Conservation (phyloP, 176 grass and related monocot species). For the Cenchrus americanus region DNA sequence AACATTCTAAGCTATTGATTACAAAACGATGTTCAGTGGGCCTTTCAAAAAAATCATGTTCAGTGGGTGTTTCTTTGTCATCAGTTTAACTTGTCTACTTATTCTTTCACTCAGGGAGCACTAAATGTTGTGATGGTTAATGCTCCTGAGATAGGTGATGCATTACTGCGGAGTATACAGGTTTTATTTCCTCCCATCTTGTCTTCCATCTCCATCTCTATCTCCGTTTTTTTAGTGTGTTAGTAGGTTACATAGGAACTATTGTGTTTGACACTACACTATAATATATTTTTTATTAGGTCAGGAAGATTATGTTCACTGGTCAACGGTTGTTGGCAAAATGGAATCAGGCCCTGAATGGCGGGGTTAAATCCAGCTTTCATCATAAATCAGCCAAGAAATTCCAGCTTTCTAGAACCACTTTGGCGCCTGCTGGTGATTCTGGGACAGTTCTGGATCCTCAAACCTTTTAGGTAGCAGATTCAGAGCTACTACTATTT, state of each 20-base stretch:
- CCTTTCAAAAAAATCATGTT: not conserved
- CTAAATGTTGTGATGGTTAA: conserved; percentile 94
- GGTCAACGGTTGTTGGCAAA: conserved; percentile 97
- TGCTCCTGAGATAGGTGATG: conserved; percentile 86
- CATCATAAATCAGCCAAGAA: not conserved
- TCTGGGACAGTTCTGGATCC: not conserved
- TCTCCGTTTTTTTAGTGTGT: not conserved
- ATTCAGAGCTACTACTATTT: not conserved
- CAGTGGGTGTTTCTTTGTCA: not conserved
- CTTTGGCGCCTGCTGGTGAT: not conserved
- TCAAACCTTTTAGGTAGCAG: conserved; percentile 5
- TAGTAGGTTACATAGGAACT: conserved; percentile 23
- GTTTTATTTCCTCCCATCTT: conserved; percentile 45
- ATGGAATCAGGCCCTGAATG: not conserved
- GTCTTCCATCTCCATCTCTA: not conserved
- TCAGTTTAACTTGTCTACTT: conserved; percentile 29
- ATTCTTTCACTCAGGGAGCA: conserved; percentile 69
- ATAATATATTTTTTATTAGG: conserved; percentile 60
- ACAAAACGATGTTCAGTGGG: not conserved
- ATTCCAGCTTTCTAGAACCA: not conserved
- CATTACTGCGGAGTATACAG: conserved; percentile 77
- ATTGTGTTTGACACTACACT: conserved; percentile 30
- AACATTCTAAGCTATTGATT: conserved; percentile 10
- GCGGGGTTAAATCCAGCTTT: not conserved
- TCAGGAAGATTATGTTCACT: conserved; percentile 97